Evolutionary conservation across 1,284 basidiomycete genomes (phyloP).

Genomic region (Cystobasidium slooffiae): DNA sequence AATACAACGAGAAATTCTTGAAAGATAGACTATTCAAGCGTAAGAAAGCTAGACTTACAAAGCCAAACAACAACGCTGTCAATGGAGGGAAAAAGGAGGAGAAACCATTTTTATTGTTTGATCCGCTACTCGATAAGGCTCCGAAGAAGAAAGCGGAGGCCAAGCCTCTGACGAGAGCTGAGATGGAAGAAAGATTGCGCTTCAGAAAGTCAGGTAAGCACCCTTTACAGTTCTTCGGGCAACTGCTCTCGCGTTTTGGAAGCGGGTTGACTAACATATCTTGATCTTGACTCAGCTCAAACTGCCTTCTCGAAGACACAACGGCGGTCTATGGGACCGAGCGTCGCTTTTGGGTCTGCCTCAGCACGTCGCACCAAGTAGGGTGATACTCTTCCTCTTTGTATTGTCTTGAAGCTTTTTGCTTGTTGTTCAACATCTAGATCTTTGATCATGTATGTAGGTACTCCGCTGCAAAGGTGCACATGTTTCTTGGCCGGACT

Average conservation of each 20-base stretch:
- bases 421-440: too few relatives aligned
- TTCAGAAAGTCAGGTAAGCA: slow-evolving; percentile 24
- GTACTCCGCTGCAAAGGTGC: too few relatives aligned
- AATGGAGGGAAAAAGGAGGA: slow-evolving; percentile 16
- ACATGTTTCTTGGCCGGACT: too few relatives aligned
- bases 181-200: slow-evolving; percentile 22
- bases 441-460: too few relatives aligned
- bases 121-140: slow-evolving; percentile 42
- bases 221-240: not conserved
- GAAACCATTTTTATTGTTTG: slow-evolving; percentile 38
- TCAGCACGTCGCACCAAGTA: not conserved
- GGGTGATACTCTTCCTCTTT: not conserved
- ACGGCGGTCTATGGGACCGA: slow-evolving; percentile 2
- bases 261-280: not conserved
- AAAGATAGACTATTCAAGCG: slow-evolving; percentile 41
- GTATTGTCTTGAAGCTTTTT: too few relatives aligned
- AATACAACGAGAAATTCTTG: slow-evolving; percentile 18
- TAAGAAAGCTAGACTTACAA: not conserved
- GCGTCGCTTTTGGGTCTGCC: slow-evolving; percentile 11
- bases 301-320: slow-evolving; percentile 14
- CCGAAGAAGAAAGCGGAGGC: not conserved
- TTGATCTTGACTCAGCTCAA: not conserved
- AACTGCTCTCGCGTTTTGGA: too few relatives aligned
- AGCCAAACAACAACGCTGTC: not conserved
- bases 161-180: slow-evolving; percentile 20